Evolutionary conservation across 768 basidiomycete species (phyloP).

Genomic region (Boletales sp.): DNA sequence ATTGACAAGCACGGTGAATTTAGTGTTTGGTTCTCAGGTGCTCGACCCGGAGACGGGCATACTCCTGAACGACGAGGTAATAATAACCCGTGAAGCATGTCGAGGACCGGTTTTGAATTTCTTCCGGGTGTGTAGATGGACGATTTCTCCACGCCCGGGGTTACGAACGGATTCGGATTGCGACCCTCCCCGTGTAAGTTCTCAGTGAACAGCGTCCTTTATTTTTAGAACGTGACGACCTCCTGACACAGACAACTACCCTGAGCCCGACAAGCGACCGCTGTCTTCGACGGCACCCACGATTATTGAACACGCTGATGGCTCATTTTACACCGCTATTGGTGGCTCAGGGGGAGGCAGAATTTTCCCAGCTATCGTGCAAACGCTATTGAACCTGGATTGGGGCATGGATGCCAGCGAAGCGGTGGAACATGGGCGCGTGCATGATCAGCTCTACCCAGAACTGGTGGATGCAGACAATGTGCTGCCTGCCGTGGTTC

Average conservation of each 20-base stretch:
- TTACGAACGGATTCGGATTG: constrained; percentile 80
- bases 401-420: constrained; percentile 77
- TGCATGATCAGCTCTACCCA: constrained; percentile 88
- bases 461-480: constrained; percentile 55
- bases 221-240: constrained; percentile 1
- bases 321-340: constrained; percentile 65
- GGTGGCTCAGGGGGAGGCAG: constrained; percentile 88
- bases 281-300: constrained; percentile 81
- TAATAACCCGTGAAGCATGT: neutral
- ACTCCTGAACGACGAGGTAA: constrained; percentile 82
- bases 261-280: constrained; percentile 83
- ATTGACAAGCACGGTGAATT: constrained; percentile 86
- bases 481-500: constrained; percentile 51
- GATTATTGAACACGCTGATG: constrained; percentile 75
- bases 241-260: constrained; percentile 69
- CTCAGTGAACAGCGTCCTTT: neutral
- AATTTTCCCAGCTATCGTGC: constrained; percentile 78
- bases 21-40: constrained; percentile 85
- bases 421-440: constrained; percentile 79
- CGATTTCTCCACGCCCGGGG: constrained; percentile 86
- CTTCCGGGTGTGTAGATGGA: constrained; percentile 55
- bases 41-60: constrained; percentile 86
- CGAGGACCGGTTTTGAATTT: neutral
- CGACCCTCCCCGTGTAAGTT: constrained; percentile 74
- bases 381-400: constrained; percentile 69